Percentiles rank a stretch among this genome's conserved stretches.
These are phyloP conservation scores for Polytrichum formosum DNA, from an alignment of 225 moss, liverwort and hornwort species.

Conservation along the genomic window DNA sequence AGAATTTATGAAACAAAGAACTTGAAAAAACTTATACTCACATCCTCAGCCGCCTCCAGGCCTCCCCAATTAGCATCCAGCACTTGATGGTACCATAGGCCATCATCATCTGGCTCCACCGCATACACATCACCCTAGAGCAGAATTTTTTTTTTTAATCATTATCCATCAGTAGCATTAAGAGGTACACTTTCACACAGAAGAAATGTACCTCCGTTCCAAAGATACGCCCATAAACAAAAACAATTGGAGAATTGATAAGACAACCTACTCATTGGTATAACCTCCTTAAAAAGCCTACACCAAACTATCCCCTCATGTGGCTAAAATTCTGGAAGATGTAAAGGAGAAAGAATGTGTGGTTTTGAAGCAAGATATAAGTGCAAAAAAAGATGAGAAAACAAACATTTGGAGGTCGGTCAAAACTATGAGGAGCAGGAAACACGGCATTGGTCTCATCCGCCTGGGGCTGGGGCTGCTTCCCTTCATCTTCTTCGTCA, in stretches of 20 bases:
- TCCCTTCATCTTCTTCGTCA: conserved; percentile 39
- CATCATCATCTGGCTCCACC: conserved; percentile 86
- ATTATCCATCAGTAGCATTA: no score
- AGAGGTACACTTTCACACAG: no score
- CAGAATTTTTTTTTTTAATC: background rate
- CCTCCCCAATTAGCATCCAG: conserved; percentile 93
- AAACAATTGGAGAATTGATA: no score
- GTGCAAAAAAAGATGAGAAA: background rate
- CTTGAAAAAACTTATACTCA: conserved; percentile 32
- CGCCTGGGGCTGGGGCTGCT: conserved; percentile 12
- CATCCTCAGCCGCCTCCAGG: conserved; percentile 66
- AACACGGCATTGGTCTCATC: conserved; percentile 16
- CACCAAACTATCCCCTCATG: no score
- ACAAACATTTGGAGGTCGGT: conserved; percentile 55
- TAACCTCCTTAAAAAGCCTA: no score
- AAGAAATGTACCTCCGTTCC: no score
- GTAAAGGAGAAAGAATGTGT: no score
- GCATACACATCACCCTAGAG: conserved; percentile 93
- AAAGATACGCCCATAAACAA: no score
- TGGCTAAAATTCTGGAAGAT: no score
- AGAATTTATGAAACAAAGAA: conserved; percentile 1
- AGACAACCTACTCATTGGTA: no score
- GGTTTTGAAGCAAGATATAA: no score
- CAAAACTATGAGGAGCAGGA: conserved; percentile 29
- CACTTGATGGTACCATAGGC: conserved; percentile 92